These are phyloP conservation scores for Lumnitzera littorea DNA, from an alignment of 345 rosid species.

Conservation along the genomic window DNA sequence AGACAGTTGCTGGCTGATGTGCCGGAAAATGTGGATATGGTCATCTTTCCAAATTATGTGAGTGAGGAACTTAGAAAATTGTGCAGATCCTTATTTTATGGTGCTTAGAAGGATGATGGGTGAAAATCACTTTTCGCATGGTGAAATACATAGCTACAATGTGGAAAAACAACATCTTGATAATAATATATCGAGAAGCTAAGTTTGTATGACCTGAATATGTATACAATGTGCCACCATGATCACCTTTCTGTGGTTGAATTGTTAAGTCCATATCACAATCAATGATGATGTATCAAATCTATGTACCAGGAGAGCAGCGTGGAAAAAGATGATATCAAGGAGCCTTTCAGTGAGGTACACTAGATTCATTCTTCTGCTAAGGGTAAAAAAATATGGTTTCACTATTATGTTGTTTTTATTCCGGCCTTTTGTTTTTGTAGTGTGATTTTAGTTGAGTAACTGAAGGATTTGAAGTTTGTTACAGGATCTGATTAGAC, in stretches of 20 bases:
- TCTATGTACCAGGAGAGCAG: conserved; percentile 72
- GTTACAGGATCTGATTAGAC: too few relatives aligned
- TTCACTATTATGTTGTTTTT: too few relatives aligned
- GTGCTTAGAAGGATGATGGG: not conserved
- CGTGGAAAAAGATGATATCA: conserved; percentile 77
- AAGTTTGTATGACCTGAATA: too few relatives aligned
- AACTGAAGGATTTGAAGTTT: not conserved
- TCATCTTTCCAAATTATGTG: conserved; percentile 87
- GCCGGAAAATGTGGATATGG: conserved; percentile 64
- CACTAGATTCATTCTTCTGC: not conserved
- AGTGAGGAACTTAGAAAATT: conserved; percentile 26
- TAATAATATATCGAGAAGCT: too few relatives aligned
- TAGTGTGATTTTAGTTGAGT: not conserved
- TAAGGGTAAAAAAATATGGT: not conserved
- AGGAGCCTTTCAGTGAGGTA: conserved; percentile 95
- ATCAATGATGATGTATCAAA: conserved; percentile 9
- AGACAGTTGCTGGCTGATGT: conserved; percentile 59
- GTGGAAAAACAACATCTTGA: too few relatives aligned
- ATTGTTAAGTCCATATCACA: too few relatives aligned
- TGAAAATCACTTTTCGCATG: not conserved
- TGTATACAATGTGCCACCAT: too few relatives aligned
- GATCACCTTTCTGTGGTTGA: too few relatives aligned
- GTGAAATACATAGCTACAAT: too few relatives aligned
- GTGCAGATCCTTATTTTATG: not conserved
- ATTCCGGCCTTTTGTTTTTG: conserved; percentile 2